Evolutionary conservation across 768 basidiomycete genomes (phyloP).

Genomic region (Saitozyma sp.): DNA sequence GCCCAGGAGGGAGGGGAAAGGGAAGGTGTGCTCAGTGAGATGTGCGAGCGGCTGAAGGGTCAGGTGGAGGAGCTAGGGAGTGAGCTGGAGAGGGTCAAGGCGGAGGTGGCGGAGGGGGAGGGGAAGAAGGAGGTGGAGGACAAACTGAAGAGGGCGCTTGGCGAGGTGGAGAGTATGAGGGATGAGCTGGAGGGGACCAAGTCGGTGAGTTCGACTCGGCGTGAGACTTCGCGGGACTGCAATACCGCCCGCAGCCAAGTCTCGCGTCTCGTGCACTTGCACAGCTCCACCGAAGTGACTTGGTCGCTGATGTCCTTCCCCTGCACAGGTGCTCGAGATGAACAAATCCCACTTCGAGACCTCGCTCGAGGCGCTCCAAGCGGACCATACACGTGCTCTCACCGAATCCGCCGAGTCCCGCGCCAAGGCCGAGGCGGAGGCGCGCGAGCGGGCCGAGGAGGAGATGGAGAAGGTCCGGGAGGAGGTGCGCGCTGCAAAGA

Average conservation of each 20-base stretch:
- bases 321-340: conserved; percentile 33
- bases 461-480: conserved; percentile 17
- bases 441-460: conserved; percentile 4
- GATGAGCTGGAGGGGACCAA: conserved; percentile 34
- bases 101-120: conserved; percentile 11
- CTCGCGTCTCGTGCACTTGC: not conserved
- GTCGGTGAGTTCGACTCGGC: conserved; percentile 15
- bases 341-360: conserved; percentile 38
- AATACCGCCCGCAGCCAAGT: not conserved
- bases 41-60: no score
- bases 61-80: conserved; percentile 7
- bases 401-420: not conserved
- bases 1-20: no score
- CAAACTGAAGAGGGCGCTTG: conserved; percentile 16
- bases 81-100: conserved; percentile 12
- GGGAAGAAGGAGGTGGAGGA: conserved; percentile 11
- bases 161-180: conserved; percentile 18
- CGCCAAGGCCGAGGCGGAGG: conserved; percentile 2
- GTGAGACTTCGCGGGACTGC: no score
- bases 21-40: no score
- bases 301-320: not conserved
- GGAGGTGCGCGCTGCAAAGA: conserved; percentile 10
- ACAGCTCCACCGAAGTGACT: not conserved
- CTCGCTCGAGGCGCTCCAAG: conserved; percentile 22
- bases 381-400: conserved; percentile 16